These are phyloP conservation scores for Hypoxylon lienhwacheense DNA, from an alignment of 495 filamentous ascomycete genomes.

Conservation along the genomic window DNA sequence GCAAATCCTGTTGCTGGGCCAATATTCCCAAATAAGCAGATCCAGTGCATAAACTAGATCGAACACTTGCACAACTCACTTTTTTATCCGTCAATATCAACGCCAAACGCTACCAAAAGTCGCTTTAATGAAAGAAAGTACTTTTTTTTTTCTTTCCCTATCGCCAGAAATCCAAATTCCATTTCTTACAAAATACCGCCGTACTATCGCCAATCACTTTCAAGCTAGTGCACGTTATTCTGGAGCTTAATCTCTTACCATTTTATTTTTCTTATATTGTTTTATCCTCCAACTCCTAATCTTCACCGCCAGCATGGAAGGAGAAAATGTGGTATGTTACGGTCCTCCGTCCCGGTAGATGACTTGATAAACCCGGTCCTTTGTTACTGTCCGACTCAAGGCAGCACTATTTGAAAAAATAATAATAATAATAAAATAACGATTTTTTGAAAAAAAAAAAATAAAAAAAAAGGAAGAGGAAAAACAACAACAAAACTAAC, in stretches of 20 bases:
- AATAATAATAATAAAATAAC: too few relatives aligned
- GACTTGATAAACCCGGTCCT: too few relatives aligned
- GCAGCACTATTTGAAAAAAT: not conserved
- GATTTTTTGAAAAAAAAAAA: too few relatives aligned
- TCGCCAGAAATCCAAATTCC: not conserved
- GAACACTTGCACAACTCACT: slow-evolving; percentile 28
- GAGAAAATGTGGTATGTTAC: slow-evolving; percentile 46
- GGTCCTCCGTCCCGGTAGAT: not conserved
- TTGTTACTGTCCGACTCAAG: too few relatives aligned
- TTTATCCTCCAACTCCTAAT: slow-evolving; percentile 26
- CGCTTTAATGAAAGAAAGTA: slow-evolving; percentile 13
- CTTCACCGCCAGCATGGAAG: slow-evolving; percentile 47
- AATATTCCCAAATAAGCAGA: slow-evolving; percentile 21
- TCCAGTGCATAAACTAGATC: slow-evolving; percentile 17
- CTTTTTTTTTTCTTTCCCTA: not conserved
- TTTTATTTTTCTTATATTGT: slow-evolving; percentile 33
- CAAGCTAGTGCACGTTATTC: slow-evolving; percentile 11
- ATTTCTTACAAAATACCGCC: slow-evolving; percentile 10
- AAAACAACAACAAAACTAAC: slow-evolving; percentile 13
- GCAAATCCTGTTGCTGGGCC: slow-evolving; percentile 22
- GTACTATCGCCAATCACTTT: not conserved
- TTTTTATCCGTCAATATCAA: slow-evolving; percentile 12
- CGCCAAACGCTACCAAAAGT: slow-evolving; percentile 3
- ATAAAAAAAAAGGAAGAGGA: not conserved
- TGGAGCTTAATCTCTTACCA: slow-evolving; percentile 35